Evolutionary conservation across 2,329 filamentous ascomycete species (phyloP).

Genomic region (Botryotinia calthae): DNA sequence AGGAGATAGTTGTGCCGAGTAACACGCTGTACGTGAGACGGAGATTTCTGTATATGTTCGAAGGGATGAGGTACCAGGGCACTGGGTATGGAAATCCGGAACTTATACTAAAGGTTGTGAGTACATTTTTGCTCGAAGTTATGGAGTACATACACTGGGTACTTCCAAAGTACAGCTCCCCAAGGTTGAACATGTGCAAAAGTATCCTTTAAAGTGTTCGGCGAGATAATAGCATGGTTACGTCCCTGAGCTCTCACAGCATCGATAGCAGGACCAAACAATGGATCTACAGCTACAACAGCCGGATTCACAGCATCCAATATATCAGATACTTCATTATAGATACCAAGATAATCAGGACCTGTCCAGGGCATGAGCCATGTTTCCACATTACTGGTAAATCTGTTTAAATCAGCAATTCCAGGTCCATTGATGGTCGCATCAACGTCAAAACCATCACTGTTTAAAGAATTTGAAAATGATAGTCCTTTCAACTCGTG

Average conservation of each 20-base stretch:
- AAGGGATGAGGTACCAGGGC: conserved; percentile 42
- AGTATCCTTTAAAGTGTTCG: conserved; percentile 45
- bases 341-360: conserved; percentile 42
- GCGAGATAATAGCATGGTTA: conserved; percentile 39
- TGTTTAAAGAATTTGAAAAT: background rate
- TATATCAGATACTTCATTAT: conserved; percentile 40
- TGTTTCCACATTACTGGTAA: conserved; percentile 27
- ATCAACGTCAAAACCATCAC: background rate
- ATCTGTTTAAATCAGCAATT: conserved; percentile 21
- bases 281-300: conserved; percentile 43
- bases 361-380: conserved; percentile 39
- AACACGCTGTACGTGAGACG: conserved; percentile 26
- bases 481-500: background rate
- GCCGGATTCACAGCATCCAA: conserved; percentile 41
- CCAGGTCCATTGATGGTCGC: background rate
- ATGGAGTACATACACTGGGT: conserved; percentile 37
- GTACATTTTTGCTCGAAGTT: background rate
- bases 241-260: conserved; percentile 41
- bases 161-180: conserved; percentile 41
- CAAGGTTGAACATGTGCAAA: conserved; percentile 41
- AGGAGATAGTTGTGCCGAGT: conserved; percentile 21
- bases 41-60: conserved; percentile 43
- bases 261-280: conserved; percentile 45
- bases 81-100: conserved; percentile 47
- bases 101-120: background rate